Base-by-base conservation (phyloP, 169 alveolate genomes). In the Neospora caninum region DNA sequence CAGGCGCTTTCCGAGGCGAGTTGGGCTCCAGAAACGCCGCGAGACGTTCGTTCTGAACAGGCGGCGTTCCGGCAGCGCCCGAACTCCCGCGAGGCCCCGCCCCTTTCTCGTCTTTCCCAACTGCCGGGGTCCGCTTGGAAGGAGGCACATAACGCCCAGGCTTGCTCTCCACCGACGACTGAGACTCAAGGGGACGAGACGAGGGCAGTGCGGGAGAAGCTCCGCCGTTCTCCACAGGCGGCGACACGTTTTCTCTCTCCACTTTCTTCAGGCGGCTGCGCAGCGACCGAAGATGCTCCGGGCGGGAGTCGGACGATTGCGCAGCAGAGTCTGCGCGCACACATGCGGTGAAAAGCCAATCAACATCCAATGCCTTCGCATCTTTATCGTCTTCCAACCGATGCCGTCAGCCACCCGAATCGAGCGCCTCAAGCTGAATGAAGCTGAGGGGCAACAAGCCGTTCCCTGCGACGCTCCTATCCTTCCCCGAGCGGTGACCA, bases 221-320 rank as follows among this genome's bases (percentile, higher is more conserved):
- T n/a, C 43, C 45, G 27, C 45, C 27, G 10, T 78, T n/a, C 39
- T 27, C 34, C 9, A 70, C 83, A 7, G 83, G 83, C 43, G 86
- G 42, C 7, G 86, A 78, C 86, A 64, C 73, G 73, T 64, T 64
- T 22, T 64, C 73, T 64, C 64, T 41, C 89, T 82, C 89, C 18
- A 42, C 89, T 41, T 82, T 82, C 89, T 82, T 42, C 67, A 82
- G 89, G 31, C 89, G 89, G 38, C 89, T 82, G 22, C 89, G 89
- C 53, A 82, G 36, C 53, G 53, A 42, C 0, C 89, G 89, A 22
- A 82, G 64, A 43, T 82, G 89, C 41, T 82, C 89, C 69, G 89
- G 89, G 25, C 89, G 89, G 0, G 54, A 25, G 25, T 82, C 89
- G 69, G 31, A 41, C 41, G 89, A 82, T 9, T 1, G 25, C 25